Evolutionary conservation across 2,329 filamentous ascomycete genomes (phyloP), one percentile per base, ranked within the genome.

Genomic region (Arthrobotrys musiformis): DNA sequence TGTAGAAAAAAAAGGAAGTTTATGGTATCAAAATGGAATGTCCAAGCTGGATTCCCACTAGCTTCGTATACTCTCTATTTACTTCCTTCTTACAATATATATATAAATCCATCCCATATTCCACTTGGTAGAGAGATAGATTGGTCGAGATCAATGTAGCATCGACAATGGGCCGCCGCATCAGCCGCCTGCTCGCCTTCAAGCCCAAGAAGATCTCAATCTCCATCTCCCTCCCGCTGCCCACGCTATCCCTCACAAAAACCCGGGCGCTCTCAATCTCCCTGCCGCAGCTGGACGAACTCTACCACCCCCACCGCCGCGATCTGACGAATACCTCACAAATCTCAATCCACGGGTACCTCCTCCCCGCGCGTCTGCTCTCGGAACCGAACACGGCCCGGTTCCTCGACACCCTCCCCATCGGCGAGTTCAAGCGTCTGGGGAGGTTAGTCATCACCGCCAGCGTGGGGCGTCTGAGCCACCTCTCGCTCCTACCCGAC

Each of bases 331-430:
- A 48, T 58, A 13, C 17, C 24, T 5, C 24, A 4, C 58, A 52
- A 1, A 40, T 42, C 30, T 52, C 61, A 26, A 48, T 73, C 60
- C 69, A 73, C 69, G 69, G 69, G 15, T 73, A 73, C n/a, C 26
- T 22, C 33, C 42, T 67, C 40, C 69, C 69, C 13, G 50, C 44
- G 22, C 48, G 33, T 15, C 67, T 66, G 52, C 44, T 72, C 24
- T 7, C 58, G n/a, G 40, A n/a, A n/a, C 40, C n/a, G 58, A 37
- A 62, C 46, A 52, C 24, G 64, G 17, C 13, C 58, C 68, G 9
- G 11, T 73, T 73, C 69, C 60, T 73, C 4, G 61, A 73, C 42
- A 44, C 60, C 50, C 42, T 73, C 17, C 52, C 69, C 30, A 73
- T 73, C 30, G 61, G 69, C 28, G 69, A 73, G 11, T 73, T 73